Conservation (phyloP, 179 eudicot genomes). For the Kewa caespitosa region DNA sequence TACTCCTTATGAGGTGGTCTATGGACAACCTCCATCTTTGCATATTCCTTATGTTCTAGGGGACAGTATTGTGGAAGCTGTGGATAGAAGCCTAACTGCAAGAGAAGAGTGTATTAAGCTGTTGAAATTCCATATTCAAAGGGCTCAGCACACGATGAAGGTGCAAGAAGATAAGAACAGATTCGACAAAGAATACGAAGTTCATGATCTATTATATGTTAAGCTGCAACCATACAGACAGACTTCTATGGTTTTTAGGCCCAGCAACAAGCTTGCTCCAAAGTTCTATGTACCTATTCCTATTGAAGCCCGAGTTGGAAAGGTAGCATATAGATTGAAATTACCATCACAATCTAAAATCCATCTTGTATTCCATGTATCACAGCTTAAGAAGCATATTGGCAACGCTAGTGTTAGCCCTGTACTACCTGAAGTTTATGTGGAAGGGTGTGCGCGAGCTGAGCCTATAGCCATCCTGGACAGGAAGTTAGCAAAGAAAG, state of each 20-base stretch:
- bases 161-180: neutral
- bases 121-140: neutral
- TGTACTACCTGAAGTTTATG: neutral
- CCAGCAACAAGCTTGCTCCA: neutral
- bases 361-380: constrained; percentile 9
- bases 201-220: neutral
- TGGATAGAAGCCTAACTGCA: neutral
- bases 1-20: neutral
- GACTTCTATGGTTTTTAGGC: neutral
- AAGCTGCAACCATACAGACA: constrained; percentile 5
- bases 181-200: neutral
- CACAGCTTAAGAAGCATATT: neutral
- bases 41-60: neutral
- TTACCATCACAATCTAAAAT: neutral
- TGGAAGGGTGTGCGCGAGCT: neutral
- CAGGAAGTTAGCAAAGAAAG: neutral
- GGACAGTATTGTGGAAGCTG: neutral
- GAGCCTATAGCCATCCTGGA: neutral
- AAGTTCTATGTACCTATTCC: constrained; percentile 2
- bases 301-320: neutral
- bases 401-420: neutral
- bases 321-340: neutral
- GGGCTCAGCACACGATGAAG: constrained; percentile 15
- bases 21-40: neutral
- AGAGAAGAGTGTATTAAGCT: neutral